phyloP scores from a whole-genome alignment of 176 grass and related monocot species.

The barley (Hordeum vulgare) region MorexV3_pseudomolecules_assembly NC_058518.1:468613393-468613892 shows the following conservation, averaged over 20 bases:
- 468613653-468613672: slow-evolving; percentile 92
- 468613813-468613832: slow-evolving; percentile 85
- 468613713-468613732: neutral
- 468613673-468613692: slow-evolving; percentile 82
- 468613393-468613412: neutral
- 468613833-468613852: slow-evolving; percentile 94
- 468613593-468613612: slow-evolving; percentile 87
- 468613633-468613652: slow-evolving; percentile 78
- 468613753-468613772: neutral
- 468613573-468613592: slow-evolving; percentile 77
- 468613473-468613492: neutral
- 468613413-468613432: neutral
- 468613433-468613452: neutral
- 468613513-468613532: slow-evolving; percentile 97
- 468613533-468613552: slow-evolving; percentile 82
- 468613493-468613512: slow-evolving; percentile 6
- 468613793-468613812: slow-evolving; percentile 71
- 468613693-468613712: slow-evolving; percentile 78
- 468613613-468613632: slow-evolving; percentile 88
- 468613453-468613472: neutral
- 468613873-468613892: slow-evolving; percentile 93
- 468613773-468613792: neutral
- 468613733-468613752: neutral
- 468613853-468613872: slow-evolving; percentile 96
- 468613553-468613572: slow-evolving; percentile 88